Base-by-base conservation (phyloP, 2,329 filamentous ascomycete genomes). In the Cercospora canescens region DNA sequence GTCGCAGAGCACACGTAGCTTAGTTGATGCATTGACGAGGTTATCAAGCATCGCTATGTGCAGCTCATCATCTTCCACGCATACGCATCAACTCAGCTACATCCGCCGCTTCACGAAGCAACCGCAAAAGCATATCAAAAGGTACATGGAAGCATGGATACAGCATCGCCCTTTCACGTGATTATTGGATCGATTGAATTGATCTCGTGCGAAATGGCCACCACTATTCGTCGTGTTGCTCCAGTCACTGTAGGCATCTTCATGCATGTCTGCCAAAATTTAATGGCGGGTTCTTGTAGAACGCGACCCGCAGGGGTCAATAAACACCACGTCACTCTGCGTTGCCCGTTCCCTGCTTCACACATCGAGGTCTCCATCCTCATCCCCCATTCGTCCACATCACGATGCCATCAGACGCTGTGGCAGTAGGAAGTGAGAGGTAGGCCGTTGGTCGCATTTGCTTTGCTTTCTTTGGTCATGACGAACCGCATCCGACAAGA, bases 381-480 rank as follows among this genome's bases (percentile, higher is more conserved):
- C 50, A n/a, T 28, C 28, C 34, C 60, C 59, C 60, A 62, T 41
- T 55, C 39, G 45, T 54, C 55, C 24, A 52, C 64, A 63, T 63
- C 64, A 63, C 41, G 32, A 66, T 66, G 64, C 54, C 60, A 60
- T 66, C 60, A 66, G 55, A 61, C 54, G 54, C 57, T 50, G 32
- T 12, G 24, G 54, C 52, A 41, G 35, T 37, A 59, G 45, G n/a
- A 21, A 55, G 50, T 50, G 21, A 54, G 35, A 26, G 60, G 60
- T 66, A 66, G 60, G 64, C 37, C 34, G 26, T 4, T n/a, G 30
- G n/a, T 50, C 37, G 35, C 26, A n/a, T 37, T 24, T 54, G 16
- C 52, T 30, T 50, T 18, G 21, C 14, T 24, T 35, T 41, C 48
- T 37, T 30, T 55, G 26, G 18, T 45, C 50, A 37, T 18, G 32